Evolutionary conservation across 2,329 filamentous ascomycete genomes (phyloP).

Genomic region (Beauveria caledonica): DNA sequence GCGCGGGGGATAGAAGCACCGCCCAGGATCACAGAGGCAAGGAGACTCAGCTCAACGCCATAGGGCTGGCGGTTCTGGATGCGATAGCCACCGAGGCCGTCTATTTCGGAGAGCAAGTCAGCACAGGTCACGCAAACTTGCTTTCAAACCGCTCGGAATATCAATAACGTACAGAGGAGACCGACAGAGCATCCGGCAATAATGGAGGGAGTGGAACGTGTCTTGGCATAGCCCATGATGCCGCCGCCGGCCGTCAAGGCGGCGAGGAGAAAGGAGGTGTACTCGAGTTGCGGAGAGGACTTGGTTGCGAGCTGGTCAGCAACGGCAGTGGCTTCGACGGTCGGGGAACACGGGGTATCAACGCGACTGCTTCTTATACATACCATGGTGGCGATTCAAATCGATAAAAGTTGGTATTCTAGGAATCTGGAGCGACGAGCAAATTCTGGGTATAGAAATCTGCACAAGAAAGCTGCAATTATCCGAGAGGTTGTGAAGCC

Average conservation of each 20-base stretch:
- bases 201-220: constrained; percentile 79
- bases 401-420: neutral
- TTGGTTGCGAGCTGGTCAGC: neutral
- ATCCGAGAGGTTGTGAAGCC: neutral
- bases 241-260: constrained; percentile 80
- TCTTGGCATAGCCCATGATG: constrained; percentile 76
- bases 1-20: constrained; percentile 81
- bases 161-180: constrained; percentile 41
- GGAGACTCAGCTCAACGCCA: constrained; percentile 79
- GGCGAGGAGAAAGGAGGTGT: constrained; percentile 70
- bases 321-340: neutral
- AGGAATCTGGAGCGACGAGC: neutral
- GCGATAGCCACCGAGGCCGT: constrained; percentile 74
- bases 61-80: constrained; percentile 68
- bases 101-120: constrained; percentile 23
- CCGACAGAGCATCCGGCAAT: constrained; percentile 80
- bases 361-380: neutral
- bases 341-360: neutral
- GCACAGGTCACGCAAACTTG: neutral
- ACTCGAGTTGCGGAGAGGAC: constrained; percentile 24
- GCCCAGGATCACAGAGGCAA: constrained; percentile 78
- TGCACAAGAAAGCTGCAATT: neutral
- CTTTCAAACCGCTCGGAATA: too few relatives aligned
- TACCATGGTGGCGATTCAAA: neutral
- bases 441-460: neutral